Conservation (phyloP, 371 early-diverging fungal genomes). For the Catenaria anguillulae region DNA sequence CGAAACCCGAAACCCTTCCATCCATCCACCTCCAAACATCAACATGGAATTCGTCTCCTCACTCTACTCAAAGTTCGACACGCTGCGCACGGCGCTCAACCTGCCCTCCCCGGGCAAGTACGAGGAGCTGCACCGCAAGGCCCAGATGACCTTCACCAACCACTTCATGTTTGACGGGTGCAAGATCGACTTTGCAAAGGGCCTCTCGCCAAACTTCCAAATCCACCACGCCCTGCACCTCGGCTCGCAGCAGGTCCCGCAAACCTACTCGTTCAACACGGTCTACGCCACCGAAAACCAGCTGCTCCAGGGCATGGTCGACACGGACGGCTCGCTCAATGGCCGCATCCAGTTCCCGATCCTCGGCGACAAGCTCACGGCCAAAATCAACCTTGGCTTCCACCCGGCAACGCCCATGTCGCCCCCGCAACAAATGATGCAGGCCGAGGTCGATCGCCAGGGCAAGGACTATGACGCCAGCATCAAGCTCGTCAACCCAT, state of each 20-base stretch:
- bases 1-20: too few species aligned
- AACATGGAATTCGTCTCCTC: not conserved
- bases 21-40: too few species aligned
- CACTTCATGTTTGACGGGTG: slow-evolving; percentile 87
- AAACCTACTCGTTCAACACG: slow-evolving; percentile 69
- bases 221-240: slow-evolving; percentile 81
- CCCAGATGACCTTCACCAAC: slow-evolving; percentile 40
- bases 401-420: slow-evolving; percentile 8
- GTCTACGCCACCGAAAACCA: slow-evolving; percentile 20
- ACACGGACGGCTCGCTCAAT: slow-evolving; percentile 64
- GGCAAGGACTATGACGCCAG: slow-evolving; percentile 74
- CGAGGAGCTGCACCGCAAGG: not conserved
- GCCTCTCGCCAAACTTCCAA: slow-evolving; percentile 82
- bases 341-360: slow-evolving; percentile 55
- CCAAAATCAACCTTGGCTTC: slow-evolving; percentile 70
- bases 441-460: slow-evolving; percentile 77
- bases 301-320: slow-evolving; percentile 75
- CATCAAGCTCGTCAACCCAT: slow-evolving; percentile 87
- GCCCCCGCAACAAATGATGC: slow-evolving; percentile 75
- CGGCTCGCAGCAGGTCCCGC: slow-evolving; percentile 66
- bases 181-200: slow-evolving; percentile 78
- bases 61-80: not conserved
- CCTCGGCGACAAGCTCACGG: slow-evolving; percentile 37
- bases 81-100: not conserved
- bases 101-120: slow-evolving; percentile 2